A percentile compares a stretch with the other conserved stretches of the same genome.
Conservation (phyloP, 1,284 basidiomycete species). For the Melampsora americana region DNA sequence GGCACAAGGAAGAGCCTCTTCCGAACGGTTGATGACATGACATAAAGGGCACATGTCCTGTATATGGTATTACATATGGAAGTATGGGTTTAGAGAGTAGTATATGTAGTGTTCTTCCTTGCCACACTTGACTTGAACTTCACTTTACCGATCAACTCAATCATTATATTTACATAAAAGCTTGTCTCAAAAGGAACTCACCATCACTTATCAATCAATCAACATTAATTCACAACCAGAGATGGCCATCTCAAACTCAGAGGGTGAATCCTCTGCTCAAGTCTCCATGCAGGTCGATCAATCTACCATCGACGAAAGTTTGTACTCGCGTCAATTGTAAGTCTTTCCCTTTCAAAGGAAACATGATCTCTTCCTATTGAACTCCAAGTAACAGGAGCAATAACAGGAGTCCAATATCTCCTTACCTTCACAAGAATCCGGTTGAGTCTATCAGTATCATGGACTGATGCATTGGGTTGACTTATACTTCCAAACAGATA, state of each 20-base stretch:
- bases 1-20: too few relatives aligned
- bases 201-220: background rate
- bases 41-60: too few relatives aligned
- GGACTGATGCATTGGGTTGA: slow-evolving; percentile 44
- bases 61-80: too few relatives aligned
- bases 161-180: too few relatives aligned
- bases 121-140: too few relatives aligned
- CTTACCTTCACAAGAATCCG: background rate
- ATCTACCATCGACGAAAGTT: slow-evolving; percentile 51
- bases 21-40: too few relatives aligned
- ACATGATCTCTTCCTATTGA: background rate
- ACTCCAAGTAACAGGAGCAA: too few relatives aligned
- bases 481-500: slow-evolving; percentile 62
- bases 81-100: too few relatives aligned
- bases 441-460: slow-evolving; percentile 46
- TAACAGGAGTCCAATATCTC: background rate
- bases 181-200: too few relatives aligned
- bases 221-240: background rate
- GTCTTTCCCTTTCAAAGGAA: slow-evolving; percentile 52
- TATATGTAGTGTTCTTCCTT: too few relatives aligned
- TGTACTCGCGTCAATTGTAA: slow-evolving; percentile 94
- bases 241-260: slow-evolving; percentile 19
- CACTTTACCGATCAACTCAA: too few relatives aligned
- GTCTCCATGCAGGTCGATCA: slow-evolving; percentile 43
- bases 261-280: slow-evolving; percentile 15